Percentiles rank a stretch among this genome's conserved stretches.
Conservation (phyloP, 1,284 basidiomycete species). For the Marasmius fiardii region DNA sequence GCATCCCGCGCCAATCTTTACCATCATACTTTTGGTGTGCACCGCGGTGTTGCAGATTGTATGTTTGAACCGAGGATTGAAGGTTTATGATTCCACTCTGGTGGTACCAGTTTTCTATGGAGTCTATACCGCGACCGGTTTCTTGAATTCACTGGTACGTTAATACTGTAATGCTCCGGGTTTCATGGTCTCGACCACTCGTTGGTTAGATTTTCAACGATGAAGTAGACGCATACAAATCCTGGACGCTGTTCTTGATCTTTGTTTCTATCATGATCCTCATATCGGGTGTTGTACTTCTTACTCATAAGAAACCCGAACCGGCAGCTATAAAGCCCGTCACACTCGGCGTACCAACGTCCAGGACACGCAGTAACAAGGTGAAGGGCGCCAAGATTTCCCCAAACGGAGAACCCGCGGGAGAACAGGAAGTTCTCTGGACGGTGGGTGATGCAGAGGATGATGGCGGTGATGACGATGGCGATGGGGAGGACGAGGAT, state of each 20-base stretch:
- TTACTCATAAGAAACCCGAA: conserved; percentile 84
- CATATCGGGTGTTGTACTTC: conserved; percentile 81
- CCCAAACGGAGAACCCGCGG: conserved; percentile 14
- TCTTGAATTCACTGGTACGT: conserved; percentile 56
- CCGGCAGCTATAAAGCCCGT: conserved; percentile 19
- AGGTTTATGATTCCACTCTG: conserved; percentile 75
- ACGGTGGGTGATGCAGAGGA: conserved; percentile 50
- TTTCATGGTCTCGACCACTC: not conserved
- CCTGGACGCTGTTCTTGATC: conserved; percentile 85
- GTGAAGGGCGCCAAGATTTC: conserved; percentile 15
- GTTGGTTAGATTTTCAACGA: conserved; percentile 67
- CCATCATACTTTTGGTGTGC: conserved; percentile 72
- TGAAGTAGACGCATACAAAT: conserved; percentile 76
- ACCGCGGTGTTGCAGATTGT: conserved; percentile 90
- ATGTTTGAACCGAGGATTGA: conserved; percentile 83
- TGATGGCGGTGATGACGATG: conserved; percentile 45
- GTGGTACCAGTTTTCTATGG: conserved; percentile 78
- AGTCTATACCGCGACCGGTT: conserved; percentile 68
- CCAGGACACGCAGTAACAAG: conserved; percentile 23
- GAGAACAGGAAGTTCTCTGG: conserved; percentile 48
- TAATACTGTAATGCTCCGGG: conserved; percentile 3
- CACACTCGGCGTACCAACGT: conserved; percentile 15
- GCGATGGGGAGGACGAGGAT: conserved; percentile 23
- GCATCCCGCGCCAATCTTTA: conserved; percentile 78
- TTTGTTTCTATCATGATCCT: conserved; percentile 82